Evolutionary conservation across 352 stramenopile species (phyloP), one percentile per base, ranked within the genome.

Genomic region (Globisporangium splendens): DNA sequence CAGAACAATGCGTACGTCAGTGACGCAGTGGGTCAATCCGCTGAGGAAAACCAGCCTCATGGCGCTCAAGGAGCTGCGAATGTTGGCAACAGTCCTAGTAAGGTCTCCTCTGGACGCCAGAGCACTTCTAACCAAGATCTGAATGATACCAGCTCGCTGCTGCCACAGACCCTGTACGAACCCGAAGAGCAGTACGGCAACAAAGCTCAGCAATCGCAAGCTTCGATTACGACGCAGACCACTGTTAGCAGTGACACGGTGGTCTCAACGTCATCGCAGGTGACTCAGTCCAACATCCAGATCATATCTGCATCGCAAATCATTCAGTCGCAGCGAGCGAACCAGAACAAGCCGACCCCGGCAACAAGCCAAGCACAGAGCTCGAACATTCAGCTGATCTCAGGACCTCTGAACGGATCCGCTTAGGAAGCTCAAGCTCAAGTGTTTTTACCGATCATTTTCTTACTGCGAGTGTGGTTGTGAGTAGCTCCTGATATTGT

Each of bases 261-360:
- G 8, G 44, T 43, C 13, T 15, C 22, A 21, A 33, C 51, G 28
- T 38, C 54, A 14, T 44, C 39, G 1, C 39, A 44, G 17, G 39
- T n/a, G 17, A 44, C 17, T n/a, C 39, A 44, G 21, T 56, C 47
- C 56, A 62, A 56, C 47, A 62, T 56, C 46, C 56, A 62, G 47
- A 51, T 56, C 47, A 24, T 56, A 41, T 18, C 54, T 41, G 15
- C 48, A 11, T 31, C 39, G 12, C 13, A 44, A 44, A n/a, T n/a
- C 13, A 10, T 44, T 5, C 39, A 44, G 8, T n/a, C 13, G 8
- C 17, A 44, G 39, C 10, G 2, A 44, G 39, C 39, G 13, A 44
- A n/a, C 39, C 39, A n/a, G 17, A 44, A n/a, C 39, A 12, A 18
- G 39, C 39, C 39, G 39, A 44, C 39, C 39, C 8, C 17, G 39